phyloP scores from a whole-genome alignment of 2,329 filamentous ascomycete genomes.

The Nemania diffusa region DNA sequence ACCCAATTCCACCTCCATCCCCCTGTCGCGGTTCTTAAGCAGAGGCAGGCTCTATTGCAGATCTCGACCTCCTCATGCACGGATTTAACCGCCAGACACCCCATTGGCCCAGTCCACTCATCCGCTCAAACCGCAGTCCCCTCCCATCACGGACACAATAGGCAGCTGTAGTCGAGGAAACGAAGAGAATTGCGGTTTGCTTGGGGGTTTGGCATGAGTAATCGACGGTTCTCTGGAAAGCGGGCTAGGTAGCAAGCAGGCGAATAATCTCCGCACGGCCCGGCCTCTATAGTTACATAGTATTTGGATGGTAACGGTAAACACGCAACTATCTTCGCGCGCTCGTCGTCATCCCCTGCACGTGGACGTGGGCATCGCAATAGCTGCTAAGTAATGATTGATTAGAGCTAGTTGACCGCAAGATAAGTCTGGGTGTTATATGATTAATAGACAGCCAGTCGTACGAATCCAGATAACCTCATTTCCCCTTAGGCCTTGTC shows the following conservation, averaged over 20 bases:
- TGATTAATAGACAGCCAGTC: no score
- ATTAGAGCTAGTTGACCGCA: no score
- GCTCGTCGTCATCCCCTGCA: no score
- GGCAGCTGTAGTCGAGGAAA: background rate
- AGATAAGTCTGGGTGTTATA: no score
- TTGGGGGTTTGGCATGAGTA: background rate
- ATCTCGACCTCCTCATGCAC: background rate
- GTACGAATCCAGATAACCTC: no score
- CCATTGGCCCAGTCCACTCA: background rate
- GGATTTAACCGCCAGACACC: background rate
- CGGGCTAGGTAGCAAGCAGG: background rate
- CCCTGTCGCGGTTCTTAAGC: background rate
- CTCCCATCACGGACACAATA: background rate
- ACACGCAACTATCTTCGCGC: no score
- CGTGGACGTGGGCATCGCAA: no score
- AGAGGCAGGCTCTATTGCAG: no score
- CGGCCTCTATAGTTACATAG: no score
- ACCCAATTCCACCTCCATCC: background rate
- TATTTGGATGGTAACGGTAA: no score
- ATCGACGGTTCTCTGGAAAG: background rate
- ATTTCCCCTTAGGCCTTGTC: no score
- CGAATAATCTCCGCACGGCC: background rate
- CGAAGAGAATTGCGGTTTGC: background rate
- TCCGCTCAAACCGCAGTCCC: background rate
- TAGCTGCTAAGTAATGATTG: no score